These are phyloP conservation scores for Pleurotus giganteus DNA, from an alignment of 768 basidiomycete genomes.

Conservation along the genomic window DNA sequence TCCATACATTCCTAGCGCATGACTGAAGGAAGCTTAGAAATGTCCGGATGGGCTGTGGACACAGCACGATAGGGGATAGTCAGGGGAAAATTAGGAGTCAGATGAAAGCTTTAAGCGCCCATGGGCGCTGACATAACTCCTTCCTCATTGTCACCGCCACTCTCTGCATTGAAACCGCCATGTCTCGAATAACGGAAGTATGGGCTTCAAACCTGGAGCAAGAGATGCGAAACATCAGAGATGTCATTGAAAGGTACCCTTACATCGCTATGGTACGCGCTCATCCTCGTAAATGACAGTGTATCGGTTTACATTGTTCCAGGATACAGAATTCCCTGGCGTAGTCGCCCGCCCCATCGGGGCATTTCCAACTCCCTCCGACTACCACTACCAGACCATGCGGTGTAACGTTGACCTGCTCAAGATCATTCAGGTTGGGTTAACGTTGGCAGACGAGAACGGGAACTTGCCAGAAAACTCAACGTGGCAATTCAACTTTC, in stretches of 20 bases:
- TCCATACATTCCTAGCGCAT: too few species aligned
- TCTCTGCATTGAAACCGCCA: constrained; percentile 22
- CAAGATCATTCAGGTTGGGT: constrained; percentile 95
- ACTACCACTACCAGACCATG: constrained; percentile 99
- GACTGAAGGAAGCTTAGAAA: too few species aligned
- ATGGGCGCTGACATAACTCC: background rate
- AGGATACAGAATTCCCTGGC: constrained; percentile 99
- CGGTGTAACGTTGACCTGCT: constrained; percentile 98
- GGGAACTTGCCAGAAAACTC: constrained; percentile 90
- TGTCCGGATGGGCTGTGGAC: too few species aligned
- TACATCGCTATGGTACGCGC: constrained; percentile 84
- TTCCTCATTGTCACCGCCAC: background rate
- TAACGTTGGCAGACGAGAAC: constrained; percentile 92
- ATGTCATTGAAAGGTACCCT: constrained; percentile 85
- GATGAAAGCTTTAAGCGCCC: too few species aligned
- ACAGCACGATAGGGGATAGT: too few species aligned
- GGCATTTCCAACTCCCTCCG: constrained; percentile 91
- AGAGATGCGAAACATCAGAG: constrained; percentile 88
- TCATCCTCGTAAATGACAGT: constrained; percentile 15
- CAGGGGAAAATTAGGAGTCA: too few species aligned
- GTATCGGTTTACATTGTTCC: constrained; percentile 22
- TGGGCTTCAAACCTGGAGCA: constrained; percentile 92
- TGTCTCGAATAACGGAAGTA: constrained; percentile 91
- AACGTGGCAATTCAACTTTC: constrained; percentile 99
- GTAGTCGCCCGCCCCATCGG: constrained; percentile 98